Evolutionary conservation across 108 stramenopile genomes (phyloP), one percentile per base, ranked within the genome.

Genomic region (Conticribra guillardii): DNA sequence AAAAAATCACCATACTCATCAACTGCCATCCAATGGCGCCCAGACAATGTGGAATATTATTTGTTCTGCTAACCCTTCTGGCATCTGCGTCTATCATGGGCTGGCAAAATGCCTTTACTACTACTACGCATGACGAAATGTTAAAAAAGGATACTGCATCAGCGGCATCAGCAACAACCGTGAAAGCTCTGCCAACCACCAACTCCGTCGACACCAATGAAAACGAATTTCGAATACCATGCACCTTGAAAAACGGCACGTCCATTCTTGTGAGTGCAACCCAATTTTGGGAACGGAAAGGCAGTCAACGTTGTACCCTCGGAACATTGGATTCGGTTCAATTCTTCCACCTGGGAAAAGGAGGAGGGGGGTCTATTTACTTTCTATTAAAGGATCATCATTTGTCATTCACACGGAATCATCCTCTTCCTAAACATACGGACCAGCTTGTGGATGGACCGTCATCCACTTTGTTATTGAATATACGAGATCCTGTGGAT

Each of bases 401-500:
- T 30, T 44, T 64, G 4, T 1, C 17, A 15, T 16, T 64, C 24
- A 21, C 3, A 31, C 48, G 63, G 3, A 41, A 29, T 50, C 63
- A 64, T 50, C 63, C 63, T 27, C 29, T 15, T 9, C 63, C 63
- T 18, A 64, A 22, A 15, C 27, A 30, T 32, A 45, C 22, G 4
- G 47, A 17, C 8, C 17, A 48, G 19, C 30, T 64, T 23, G 4
- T 50, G 18, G 27, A 30, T n/a, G 63, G 63, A 2, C 48, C 48
- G 37, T 26, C 26, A 29, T 3, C 26, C 45, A 68, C 67, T 26
- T 27, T 68, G 18, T 18, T 68, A 1, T 16, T 68, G 59, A 68
- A 68, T 9, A 49, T 68, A 26, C 37, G 67, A 44, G 67, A 68
- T 61, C 67, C 67, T 19, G 56, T 68, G 27, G 67, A 68, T 47